A percentile compares a stretch with the other conserved stretches of the same genome.
Evolutionary conservation across 352 stramenopile species (phyloP).

Genomic region (Pythium biforme): DNA sequence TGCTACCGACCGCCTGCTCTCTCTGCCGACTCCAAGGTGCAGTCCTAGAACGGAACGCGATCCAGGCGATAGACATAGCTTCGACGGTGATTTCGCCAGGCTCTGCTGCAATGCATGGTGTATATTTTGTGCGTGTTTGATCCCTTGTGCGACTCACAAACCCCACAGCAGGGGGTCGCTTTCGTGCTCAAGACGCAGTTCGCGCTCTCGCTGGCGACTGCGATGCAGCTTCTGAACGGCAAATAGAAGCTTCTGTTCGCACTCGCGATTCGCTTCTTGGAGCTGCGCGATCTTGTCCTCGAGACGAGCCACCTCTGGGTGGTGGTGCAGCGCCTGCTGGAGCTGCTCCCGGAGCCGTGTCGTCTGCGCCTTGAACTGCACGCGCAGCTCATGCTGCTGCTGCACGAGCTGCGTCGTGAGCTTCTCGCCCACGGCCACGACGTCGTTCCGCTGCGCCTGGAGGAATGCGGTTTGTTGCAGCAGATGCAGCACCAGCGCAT

Average conservation of each 20-base stretch:
- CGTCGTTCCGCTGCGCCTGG: conserved; percentile 44
- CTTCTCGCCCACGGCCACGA: conserved; percentile 55
- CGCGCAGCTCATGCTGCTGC: conserved; percentile 65
- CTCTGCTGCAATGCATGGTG: conserved; percentile 9
- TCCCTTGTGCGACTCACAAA: conserved; percentile 17
- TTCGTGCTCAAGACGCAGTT: conserved; percentile 55
- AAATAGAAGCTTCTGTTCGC: conserved; percentile 67
- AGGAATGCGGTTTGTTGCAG: conserved; percentile 40
- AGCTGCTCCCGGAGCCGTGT: conserved; percentile 43
- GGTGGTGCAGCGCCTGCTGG: conserved; percentile 39
- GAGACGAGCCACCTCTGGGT: conserved; percentile 50
- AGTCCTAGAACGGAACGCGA: conserved; percentile 41
- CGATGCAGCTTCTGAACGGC: conserved; percentile 73
- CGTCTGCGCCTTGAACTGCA: conserved; percentile 47
- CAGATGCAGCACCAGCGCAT: conserved; percentile 51
- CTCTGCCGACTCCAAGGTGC: conserved; percentile 72
- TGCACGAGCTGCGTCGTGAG: conserved; percentile 65
- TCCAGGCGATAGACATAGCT: background rate
- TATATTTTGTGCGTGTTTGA: conserved; percentile 13
- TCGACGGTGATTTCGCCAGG: background rate
- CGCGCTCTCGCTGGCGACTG: conserved; percentile 64
- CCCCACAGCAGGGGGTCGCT: conserved; percentile 65
- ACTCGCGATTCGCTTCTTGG: conserved; percentile 37
- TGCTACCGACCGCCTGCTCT: conserved; percentile 90
- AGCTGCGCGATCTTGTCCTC: conserved; percentile 42